A percentile compares a stretch with the other conserved stretches of the same genome.
phyloP scores from a whole-genome alignment of 371 early-diverging fungal genomes.

The Saksenaea vasiformis region DNA sequence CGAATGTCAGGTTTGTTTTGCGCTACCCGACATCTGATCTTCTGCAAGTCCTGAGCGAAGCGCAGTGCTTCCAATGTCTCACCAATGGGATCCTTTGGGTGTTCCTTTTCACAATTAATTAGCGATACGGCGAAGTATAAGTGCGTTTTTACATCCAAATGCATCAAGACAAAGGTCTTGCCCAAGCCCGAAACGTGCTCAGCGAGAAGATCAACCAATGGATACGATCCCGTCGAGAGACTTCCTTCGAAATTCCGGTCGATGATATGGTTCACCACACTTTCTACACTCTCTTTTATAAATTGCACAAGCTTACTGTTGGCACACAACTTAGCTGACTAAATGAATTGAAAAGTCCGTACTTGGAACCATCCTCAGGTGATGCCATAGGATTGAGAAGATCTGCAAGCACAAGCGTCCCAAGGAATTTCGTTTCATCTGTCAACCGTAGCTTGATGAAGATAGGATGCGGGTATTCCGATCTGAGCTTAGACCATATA shows the following conservation, averaged over 20 bases:
- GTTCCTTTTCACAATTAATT: conserved; percentile 1
- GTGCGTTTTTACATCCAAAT: conserved; percentile 11
- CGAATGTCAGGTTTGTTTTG: conserved; percentile 15
- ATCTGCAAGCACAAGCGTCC: conserved; percentile 13
- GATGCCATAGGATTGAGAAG: conserved; percentile 12
- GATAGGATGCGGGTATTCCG: neutral
- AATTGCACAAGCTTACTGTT: neutral
- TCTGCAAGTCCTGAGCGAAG: conserved; percentile 10
- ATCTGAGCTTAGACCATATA: conserved; percentile 14
- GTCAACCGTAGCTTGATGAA: conserved; percentile 16
- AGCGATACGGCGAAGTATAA: neutral
- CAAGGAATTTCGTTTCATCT: conserved; percentile 15
- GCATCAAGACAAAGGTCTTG: conserved; percentile 11
- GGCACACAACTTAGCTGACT: conserved; percentile 8
- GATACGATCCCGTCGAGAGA: neutral
- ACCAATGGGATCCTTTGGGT: neutral
- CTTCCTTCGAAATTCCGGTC: neutral
- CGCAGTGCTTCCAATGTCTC: conserved; percentile 12
- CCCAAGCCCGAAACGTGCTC: conserved; percentile 13
- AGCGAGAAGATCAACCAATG: conserved; percentile 3
- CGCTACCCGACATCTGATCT: neutral
- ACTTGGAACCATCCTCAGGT: neutral
- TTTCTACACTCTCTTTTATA: neutral
- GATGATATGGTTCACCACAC: neutral
- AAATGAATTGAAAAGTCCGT: conserved; percentile 14